Evolutionary conservation across 768 basidiomycete genomes (phyloP).

Genomic region (Hygrocybe coccinea): DNA sequence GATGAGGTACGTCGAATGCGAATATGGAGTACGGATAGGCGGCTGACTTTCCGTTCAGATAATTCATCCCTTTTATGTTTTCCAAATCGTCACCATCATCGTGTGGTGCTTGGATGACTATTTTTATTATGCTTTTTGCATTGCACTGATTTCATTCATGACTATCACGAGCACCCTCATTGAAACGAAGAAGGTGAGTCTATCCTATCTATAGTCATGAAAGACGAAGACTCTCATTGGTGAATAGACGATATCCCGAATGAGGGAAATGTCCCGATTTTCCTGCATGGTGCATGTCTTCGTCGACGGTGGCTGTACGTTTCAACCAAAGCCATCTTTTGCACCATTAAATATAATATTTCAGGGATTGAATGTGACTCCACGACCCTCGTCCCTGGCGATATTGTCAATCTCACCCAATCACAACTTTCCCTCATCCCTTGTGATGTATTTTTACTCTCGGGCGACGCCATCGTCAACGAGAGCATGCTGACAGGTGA

Average conservation of each 20-base stretch:
- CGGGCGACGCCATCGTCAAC: conserved; percentile 96
- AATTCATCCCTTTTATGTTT: conserved; percentile 97
- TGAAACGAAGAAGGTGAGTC: conserved; percentile 83
- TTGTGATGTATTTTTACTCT: conserved; percentile 86
- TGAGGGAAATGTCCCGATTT: conserved; percentile 95
- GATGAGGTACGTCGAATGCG: conserved; percentile 65
- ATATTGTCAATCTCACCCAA: conserved; percentile 84
- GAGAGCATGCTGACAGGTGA: conserved; percentile 99
- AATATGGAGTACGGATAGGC: not conserved
- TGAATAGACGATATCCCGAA: conserved; percentile 76
- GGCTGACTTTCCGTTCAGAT: conserved; percentile 44
- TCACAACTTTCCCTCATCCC: conserved; percentile 72
- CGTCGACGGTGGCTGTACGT: conserved; percentile 67
- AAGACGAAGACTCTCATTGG: conserved; percentile 4
- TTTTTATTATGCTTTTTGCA: conserved; percentile 96
- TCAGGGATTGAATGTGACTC: conserved; percentile 73
- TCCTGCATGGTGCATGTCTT: conserved; percentile 71
- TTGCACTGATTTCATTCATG: conserved; percentile 81
- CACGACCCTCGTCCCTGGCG: conserved; percentile 80
- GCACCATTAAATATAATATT: not conserved
- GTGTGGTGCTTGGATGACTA: conserved; percentile 96
- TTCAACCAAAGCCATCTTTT: not conserved
- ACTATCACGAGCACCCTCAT: conserved; percentile 83
- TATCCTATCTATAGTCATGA: not conserved
- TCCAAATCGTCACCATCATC: conserved; percentile 92